Conservation (phyloP, 2,329 filamentous ascomycete genomes). For the Pseudogymnoascus sp. region DNA sequence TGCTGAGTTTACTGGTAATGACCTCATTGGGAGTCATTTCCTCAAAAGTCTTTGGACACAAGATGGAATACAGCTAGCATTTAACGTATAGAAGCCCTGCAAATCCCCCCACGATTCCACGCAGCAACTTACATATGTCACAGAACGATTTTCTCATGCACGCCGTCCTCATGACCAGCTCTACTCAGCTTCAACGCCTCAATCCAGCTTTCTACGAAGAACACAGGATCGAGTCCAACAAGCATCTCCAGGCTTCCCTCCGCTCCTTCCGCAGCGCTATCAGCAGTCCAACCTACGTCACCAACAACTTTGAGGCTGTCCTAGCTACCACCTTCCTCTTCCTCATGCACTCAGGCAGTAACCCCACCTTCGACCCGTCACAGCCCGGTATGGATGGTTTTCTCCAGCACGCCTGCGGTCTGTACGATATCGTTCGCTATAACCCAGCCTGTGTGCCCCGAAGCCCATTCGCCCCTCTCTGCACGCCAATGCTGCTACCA, state of each 20-base stretch:
- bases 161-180: slow-evolving; percentile 14
- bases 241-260: slow-evolving; percentile 15
- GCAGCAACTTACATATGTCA: neutral
- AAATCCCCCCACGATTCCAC: no score
- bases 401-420: slow-evolving; percentile 15
- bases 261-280: slow-evolving; percentile 14
- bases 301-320: slow-evolving; percentile 14
- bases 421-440: slow-evolving; percentile 13
- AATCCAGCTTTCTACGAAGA: neutral
- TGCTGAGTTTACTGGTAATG: neutral
- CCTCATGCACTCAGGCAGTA: slow-evolving; percentile 10
- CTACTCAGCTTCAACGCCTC: slow-evolving; percentile 7
- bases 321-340: slow-evolving; percentile 17
- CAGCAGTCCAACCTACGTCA: slow-evolving; percentile 1
- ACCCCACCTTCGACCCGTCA: neutral
- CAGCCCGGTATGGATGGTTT: slow-evolving; percentile 13
- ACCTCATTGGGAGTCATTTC: slow-evolving; percentile 1
- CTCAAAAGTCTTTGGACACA: slow-evolving; percentile 12
- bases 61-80: slow-evolving; percentile 16
- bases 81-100: slow-evolving; percentile 11
- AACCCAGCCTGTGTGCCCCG: slow-evolving; percentile 1
- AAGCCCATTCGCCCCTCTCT: slow-evolving; percentile 11
- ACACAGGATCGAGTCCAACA: slow-evolving; percentile 10
- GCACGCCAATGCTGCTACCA: slow-evolving; percentile 11
- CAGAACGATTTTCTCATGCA: slow-evolving; percentile 17